Percentiles rank a stretch among this genome's conserved stretches.
phyloP scores from a whole-genome alignment of 495 filamentous ascomycete species.

The Lophiotrema nucula region DNA sequence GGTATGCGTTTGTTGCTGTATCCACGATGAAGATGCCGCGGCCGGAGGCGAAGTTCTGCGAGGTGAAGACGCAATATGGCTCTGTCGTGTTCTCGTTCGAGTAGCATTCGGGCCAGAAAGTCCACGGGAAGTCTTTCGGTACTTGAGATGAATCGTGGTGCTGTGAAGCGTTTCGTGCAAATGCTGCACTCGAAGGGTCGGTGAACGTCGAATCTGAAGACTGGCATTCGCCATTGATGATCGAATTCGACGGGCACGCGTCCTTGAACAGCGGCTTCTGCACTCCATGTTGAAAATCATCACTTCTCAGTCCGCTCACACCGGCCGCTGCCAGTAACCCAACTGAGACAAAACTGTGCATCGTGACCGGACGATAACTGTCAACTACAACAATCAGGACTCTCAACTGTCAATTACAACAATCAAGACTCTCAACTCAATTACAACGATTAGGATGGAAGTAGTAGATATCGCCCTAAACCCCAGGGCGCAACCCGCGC shows the following conservation, averaged over 20 bases:
- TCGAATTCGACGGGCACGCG: conserved; percentile 11
- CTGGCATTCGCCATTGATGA: conserved; percentile 18
- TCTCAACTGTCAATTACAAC: no score
- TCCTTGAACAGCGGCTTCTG: conserved; percentile 6
- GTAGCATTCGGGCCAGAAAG: conserved; percentile 24
- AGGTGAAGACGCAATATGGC: conserved; percentile 23
- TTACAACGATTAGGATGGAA: neutral
- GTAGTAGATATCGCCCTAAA: neutral
- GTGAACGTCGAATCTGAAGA: neutral
- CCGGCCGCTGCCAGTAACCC: neutral
- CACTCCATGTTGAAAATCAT: neutral
- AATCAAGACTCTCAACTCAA: no score
- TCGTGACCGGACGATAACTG: neutral
- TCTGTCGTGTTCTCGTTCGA: conserved; percentile 21
- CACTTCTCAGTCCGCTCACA: conserved; percentile 1
- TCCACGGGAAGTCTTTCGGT: conserved; percentile 18
- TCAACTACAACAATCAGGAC: no score
- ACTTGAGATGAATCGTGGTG: neutral
- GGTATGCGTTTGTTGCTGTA: conserved; percentile 11
- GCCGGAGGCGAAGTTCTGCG: conserved; percentile 10
- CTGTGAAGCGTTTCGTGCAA: neutral
- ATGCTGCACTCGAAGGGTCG: neutral
- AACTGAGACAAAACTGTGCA: conserved; percentile 2
- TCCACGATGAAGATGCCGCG: conserved; percentile 22
- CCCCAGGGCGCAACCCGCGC: neutral